Evolutionary conservation across 1,139 yeast species (phyloP).

Genomic region (Pichia terricola): DNA sequence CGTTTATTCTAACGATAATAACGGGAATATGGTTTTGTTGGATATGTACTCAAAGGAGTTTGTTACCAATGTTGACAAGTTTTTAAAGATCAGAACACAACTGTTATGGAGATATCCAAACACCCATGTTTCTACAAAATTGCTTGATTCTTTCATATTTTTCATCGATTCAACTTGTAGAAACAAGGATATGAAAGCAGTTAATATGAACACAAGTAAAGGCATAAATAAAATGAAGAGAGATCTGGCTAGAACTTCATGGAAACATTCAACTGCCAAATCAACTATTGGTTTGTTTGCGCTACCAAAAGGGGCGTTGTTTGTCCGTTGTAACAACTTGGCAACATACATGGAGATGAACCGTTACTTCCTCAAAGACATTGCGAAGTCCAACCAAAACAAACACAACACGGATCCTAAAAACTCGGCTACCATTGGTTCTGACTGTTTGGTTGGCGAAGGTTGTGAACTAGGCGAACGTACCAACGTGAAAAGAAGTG

Average conservation of each 20-base stretch:
- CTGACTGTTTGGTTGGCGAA: slow-evolving; percentile 53
- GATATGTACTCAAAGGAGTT: slow-evolving; percentile 60
- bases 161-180: slow-evolving; percentile 57
- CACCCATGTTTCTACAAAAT: slow-evolving; percentile 62
- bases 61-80: slow-evolving; percentile 52
- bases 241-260: slow-evolving; percentile 82
- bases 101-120: slow-evolving; percentile 85
- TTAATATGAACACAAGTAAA: slow-evolving; percentile 27
- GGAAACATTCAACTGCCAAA: slow-evolving; percentile 62
- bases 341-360: slow-evolving; percentile 90
- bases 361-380: slow-evolving; percentile 57
- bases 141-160: slow-evolving; percentile 71
- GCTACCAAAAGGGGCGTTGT: slow-evolving; percentile 55
- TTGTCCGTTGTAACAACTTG: slow-evolving; percentile 68
- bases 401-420: slow-evolving; percentile 38
- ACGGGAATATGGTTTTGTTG: slow-evolving; percentile 42
- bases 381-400: slow-evolving; percentile 27
- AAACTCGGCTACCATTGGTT: slow-evolving; percentile 72
- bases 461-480: slow-evolving; percentile 30
- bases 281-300: slow-evolving; percentile 58
- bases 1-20: slow-evolving; percentile 40
- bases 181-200: slow-evolving; percentile 20
- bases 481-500: slow-evolving; percentile 78
- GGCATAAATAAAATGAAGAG: slow-evolving; percentile 64
- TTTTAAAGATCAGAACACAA: slow-evolving; percentile 70